Percentiles rank a stretch among this genome's conserved stretches.
phyloP scores from a whole-genome alignment of 2,329 filamentous ascomycete genomes.

The Phialophora tarda region DNA sequence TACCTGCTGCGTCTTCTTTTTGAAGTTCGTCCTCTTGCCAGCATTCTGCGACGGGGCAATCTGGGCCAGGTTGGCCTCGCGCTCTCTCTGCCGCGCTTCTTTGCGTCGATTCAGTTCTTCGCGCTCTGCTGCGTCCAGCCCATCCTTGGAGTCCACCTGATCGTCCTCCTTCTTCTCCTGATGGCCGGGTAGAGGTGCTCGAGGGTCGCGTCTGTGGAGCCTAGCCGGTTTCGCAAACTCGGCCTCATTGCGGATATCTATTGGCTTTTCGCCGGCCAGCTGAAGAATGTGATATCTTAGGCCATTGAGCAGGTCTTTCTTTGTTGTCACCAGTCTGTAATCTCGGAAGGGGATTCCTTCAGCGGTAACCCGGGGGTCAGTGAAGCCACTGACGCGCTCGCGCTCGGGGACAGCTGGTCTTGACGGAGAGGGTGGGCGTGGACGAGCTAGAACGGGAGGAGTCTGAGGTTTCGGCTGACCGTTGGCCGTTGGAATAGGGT shows the following conservation, averaged over 20 bases:
- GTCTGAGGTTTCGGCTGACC: slow-evolving; percentile 22
- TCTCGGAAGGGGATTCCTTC: slow-evolving; percentile 51
- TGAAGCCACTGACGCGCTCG: slow-evolving; percentile 39
- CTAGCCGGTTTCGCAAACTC: slow-evolving; percentile 88
- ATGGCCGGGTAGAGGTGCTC: slow-evolving; percentile 61
- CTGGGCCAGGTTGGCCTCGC: slow-evolving; percentile 85
- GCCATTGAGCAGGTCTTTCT: slow-evolving; percentile 76
- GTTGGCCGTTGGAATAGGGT: slow-evolving; percentile 28
- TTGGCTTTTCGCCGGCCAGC: slow-evolving; percentile 68
- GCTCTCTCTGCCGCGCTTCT: slow-evolving; percentile 81
- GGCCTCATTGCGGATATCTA: slow-evolving; percentile 74
- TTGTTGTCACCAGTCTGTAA: slow-evolving; percentile 79
- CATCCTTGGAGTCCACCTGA: slow-evolving; percentile 64
- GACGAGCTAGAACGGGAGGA: slow-evolving; percentile 16
- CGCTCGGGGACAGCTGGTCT: slow-evolving; percentile 23
- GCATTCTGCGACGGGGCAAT: slow-evolving; percentile 81
- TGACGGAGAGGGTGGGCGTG: slow-evolving; percentile 22
- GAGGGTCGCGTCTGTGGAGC: slow-evolving; percentile 85
- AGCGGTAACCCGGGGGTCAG: slow-evolving; percentile 35
- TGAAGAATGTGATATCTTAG: slow-evolving; percentile 87
- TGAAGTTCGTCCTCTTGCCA: slow-evolving; percentile 68
- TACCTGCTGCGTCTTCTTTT: slow-evolving; percentile 85
- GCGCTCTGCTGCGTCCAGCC: slow-evolving; percentile 58
- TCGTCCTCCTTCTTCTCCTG: slow-evolving; percentile 44
- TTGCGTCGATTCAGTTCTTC: slow-evolving; percentile 48